Base-by-base conservation (phyloP, 371 early-diverging fungal genomes). In the Mucor sp. region DNA sequence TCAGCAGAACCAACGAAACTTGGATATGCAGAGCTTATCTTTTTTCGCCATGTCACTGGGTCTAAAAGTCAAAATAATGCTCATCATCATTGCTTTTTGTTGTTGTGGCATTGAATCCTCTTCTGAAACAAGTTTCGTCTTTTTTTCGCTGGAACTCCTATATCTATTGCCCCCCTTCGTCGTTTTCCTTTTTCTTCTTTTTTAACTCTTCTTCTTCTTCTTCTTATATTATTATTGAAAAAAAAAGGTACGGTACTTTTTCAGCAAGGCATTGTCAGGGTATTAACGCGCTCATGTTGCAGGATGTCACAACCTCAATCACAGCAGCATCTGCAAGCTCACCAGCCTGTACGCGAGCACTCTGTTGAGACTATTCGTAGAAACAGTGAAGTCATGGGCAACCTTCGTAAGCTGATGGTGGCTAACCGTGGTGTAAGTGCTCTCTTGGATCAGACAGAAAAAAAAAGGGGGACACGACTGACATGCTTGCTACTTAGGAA, bases 331-430 rank as follows among this genome's bases (percentile, higher is more conserved):
- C 27, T 55, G 28, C 28, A 55, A 55, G 55, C 55, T 15, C 25
- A 55, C 4, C 69, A 72, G 71, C 74, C 78, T 63, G 67, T 44
- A 41, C 84, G 78, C 64, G 88, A 87, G 69, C 81, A 87, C 70
- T 79, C 88, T 19, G 86, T 88, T 53, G 88, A 88, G 57, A 88
- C 88, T 41, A 88, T 88, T 74, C 85, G 88, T 55, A 78, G 88
- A 71, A 80, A 79, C 62, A 81, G 79, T 59, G 77, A 79, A 67
- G 83, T 81, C 9, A 81, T 79, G 82, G 79, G 81, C 15, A 74
- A 71, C 69, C 76, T 79, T 63, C 80, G 85, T 53, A 89, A 87
- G 60, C 66, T 89, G 62, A 69, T 89, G 78, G 89, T 89, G 25
- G 88, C 84, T 65, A 89, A 87, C 74, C 85, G 89, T 70, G 89